Evolutionary conservation across 2,329 filamentous ascomycete species (phyloP).

Genomic region (Xylaria digitata): DNA sequence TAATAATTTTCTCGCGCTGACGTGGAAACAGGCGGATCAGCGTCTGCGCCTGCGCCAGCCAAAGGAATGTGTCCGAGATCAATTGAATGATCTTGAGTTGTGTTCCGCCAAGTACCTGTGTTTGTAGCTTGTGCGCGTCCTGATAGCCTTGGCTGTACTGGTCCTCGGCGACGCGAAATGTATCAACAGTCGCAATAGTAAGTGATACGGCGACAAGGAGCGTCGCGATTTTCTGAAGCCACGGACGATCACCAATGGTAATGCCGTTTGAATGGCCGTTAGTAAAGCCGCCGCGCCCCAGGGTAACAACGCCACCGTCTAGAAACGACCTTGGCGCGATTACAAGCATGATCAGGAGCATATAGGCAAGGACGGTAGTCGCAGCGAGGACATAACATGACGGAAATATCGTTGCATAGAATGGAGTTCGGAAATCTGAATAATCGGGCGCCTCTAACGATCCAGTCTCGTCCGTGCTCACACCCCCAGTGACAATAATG

Average conservation of each 20-base stretch:
- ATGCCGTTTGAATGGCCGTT: conserved; percentile 82
- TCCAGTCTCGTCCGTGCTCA: conserved; percentile 55
- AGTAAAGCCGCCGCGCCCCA: conserved; percentile 85
- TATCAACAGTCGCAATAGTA: conserved; percentile 92
- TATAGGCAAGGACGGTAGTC: conserved; percentile 89
- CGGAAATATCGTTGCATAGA: conserved; percentile 92
- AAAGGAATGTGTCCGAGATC: conserved; percentile 95
- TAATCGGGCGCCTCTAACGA: conserved; percentile 55
- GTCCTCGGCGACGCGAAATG: conserved; percentile 82
- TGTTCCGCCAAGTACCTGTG: conserved; percentile 82
- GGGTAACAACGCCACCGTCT: conserved; percentile 83
- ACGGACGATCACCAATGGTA: conserved; percentile 89
- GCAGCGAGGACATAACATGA: conserved; percentile 93
- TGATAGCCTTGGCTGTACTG: conserved; percentile 85
- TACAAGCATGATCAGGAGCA: conserved; percentile 91
- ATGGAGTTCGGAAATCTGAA: conserved; percentile 82
- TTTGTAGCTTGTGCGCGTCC: conserved; percentile 80
- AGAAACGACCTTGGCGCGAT: conserved; percentile 96
- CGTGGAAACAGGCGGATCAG: conserved; percentile 94
- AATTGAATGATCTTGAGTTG: conserved; percentile 91
- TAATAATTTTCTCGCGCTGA: conserved; percentile 96
- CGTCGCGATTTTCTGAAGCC: conserved; percentile 87
- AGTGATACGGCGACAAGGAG: conserved; percentile 83
- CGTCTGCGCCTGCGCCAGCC: conserved; percentile 97
- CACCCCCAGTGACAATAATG: conserved; percentile 57